phyloP scores from a whole-genome alignment of 1,284 basidiomycete genomes.

The Mrakiaceae sp. region DNA sequence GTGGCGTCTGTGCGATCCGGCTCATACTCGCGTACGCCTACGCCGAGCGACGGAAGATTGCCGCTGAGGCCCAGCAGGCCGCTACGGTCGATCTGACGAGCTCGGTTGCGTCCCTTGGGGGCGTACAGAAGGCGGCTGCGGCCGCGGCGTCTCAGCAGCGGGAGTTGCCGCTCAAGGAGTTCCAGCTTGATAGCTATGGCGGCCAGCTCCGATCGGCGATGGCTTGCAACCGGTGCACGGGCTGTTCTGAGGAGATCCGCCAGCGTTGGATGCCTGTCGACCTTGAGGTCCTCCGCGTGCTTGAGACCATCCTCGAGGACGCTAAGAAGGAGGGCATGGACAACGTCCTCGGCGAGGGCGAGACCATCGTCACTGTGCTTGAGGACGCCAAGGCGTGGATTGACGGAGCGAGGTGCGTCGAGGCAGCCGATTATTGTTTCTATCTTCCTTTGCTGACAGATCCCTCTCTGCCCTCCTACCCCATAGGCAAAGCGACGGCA shows the following conservation, averaged over 20 bases:
- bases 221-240: slow-evolving; percentile 1
- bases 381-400: slow-evolving; percentile 17
- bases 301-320: slow-evolving; percentile 6
- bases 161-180: too few species aligned
- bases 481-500: slow-evolving; percentile 9
- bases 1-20: neutral
- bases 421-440: neutral
- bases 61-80: too few species aligned
- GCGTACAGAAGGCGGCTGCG: too few species aligned
- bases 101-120: too few species aligned
- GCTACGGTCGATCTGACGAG: too few species aligned
- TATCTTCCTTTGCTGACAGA: slow-evolving; percentile 6
- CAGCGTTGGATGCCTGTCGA: slow-evolving; percentile 8
- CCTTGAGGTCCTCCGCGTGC: slow-evolving; percentile 2
- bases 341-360: slow-evolving; percentile 12
- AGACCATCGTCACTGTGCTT: slow-evolving; percentile 17
- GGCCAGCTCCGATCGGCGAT: slow-evolving; percentile 7
- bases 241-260: neutral
- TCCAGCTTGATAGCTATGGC: neutral
- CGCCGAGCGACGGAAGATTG: too few species aligned
- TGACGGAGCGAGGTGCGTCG: slow-evolving; percentile 23
- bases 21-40: too few species aligned
- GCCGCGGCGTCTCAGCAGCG: too few species aligned
- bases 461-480: slow-evolving; percentile 1
- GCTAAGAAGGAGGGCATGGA: slow-evolving; percentile 10